These are phyloP conservation scores for Hyphopichia wangnamkhiaoensis DNA, from an alignment of 1,139 yeast genomes.

Conservation along the genomic window DNA sequence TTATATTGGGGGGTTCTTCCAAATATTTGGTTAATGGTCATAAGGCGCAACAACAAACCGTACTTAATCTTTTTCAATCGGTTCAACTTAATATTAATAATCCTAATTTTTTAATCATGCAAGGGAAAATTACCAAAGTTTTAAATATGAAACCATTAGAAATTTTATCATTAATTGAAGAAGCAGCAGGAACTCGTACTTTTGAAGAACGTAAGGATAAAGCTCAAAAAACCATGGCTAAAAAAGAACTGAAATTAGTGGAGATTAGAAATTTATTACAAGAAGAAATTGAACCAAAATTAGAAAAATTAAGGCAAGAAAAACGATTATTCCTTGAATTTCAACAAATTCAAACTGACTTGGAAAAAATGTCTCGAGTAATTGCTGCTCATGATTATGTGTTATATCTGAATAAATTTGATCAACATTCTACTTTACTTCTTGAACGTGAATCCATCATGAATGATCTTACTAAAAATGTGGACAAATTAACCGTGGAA, in stretches of 20 bases:
- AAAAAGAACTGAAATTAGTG: constrained; percentile 80
- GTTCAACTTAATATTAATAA: constrained; percentile 95
- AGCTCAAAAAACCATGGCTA: constrained; percentile 88
- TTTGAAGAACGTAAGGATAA: constrained; percentile 92
- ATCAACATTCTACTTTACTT: constrained; percentile 40
- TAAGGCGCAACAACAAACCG: constrained; percentile 93
- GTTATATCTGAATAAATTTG: constrained; percentile 40
- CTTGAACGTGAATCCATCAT: constrained; percentile 37
- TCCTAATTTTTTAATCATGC: constrained; percentile 97
- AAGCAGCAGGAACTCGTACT: constrained; percentile 97
- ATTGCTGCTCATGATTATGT: constrained; percentile 78
- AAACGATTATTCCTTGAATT: constrained; percentile 81
- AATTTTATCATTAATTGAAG: constrained; percentile 87
- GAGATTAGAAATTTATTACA: constrained; percentile 72
- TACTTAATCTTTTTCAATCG: constrained; percentile 85
- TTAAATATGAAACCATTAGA: constrained; percentile 94
- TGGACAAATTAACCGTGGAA: constrained; percentile 54
- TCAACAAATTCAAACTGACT: constrained; percentile 80
- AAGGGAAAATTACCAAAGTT: constrained; percentile 96
- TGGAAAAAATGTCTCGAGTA: constrained; percentile 72
- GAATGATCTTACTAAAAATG: constrained; percentile 33
- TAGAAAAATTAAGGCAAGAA: constrained; percentile 77
- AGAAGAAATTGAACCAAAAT: constrained; percentile 92
- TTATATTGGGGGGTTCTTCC: constrained; percentile 87
- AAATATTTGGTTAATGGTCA: constrained; percentile 95